phyloP scores from a whole-genome alignment of 441 rosid species.

The Gossypium aridum region DNA sequence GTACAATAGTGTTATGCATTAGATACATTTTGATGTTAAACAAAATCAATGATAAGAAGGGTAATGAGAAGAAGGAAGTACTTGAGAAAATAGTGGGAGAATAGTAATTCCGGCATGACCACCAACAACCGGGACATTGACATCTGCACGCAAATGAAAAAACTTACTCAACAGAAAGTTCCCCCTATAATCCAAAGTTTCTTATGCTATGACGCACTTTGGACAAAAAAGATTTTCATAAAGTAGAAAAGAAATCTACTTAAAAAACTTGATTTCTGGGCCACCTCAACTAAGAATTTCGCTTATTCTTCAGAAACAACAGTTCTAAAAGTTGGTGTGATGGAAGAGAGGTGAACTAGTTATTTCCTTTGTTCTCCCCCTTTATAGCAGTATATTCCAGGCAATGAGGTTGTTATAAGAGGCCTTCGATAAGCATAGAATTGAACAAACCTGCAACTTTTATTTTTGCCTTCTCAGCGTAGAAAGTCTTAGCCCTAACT shows the following conservation, averaged over 20 bases:
- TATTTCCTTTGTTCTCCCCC: too few species aligned
- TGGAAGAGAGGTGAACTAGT: neutral
- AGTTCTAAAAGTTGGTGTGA: neutral
- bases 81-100: conserved; percentile 87
- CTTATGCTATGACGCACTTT: neutral
- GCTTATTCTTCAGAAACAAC: too few species aligned
- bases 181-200: neutral
- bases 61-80: conserved; percentile 4
- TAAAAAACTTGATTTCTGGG: neutral
- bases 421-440: too few species aligned
- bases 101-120: conserved; percentile 97
- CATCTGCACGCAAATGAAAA: conserved; percentile 40
- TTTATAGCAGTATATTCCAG: too few species aligned
- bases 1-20: neutral
- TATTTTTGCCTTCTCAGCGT: conserved; percentile 77
- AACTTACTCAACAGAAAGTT: neutral
- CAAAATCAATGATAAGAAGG: neutral
- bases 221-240: neutral
- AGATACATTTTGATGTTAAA: neutral
- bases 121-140: conserved; percentile 88
- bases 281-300: too few species aligned
- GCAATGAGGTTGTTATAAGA: too few species aligned
- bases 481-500: conserved; percentile 90
- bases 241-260: neutral
- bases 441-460: conserved; percentile 58